Evolutionary conservation across 139 green algal genomes (phyloP).

Genomic region (Pedinophyceae sp.): DNA sequence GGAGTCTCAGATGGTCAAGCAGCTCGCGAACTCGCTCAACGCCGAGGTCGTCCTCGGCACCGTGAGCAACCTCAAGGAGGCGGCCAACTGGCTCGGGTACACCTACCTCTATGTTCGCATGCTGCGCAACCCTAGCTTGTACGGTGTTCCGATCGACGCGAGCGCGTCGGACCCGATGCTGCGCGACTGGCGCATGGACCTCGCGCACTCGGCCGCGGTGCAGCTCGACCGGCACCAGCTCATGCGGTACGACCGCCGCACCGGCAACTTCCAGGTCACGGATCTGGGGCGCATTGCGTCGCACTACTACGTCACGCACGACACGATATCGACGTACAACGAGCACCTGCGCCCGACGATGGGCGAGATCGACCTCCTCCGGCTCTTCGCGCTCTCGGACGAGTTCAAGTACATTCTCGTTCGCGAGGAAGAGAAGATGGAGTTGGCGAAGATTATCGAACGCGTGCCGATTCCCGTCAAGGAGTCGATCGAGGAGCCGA

Average conservation of each 20-base stretch:
- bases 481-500: conserved; percentile 88
- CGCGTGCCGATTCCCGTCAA: conserved; percentile 96
- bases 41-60: conserved; percentile 90
- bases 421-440: conserved; percentile 94
- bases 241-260: conserved; percentile 82
- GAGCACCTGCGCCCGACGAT: conserved; percentile 92
- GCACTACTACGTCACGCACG: conserved; percentile 94
- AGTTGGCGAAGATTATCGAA: conserved; percentile 95
- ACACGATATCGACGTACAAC: conserved; percentile 86
- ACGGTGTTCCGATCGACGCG: conserved; percentile 62
- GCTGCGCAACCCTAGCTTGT: conserved; percentile 79
- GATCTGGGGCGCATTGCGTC: conserved; percentile 89
- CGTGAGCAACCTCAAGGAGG: conserved; percentile 64
- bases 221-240: conserved; percentile 80
- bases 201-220: conserved; percentile 71
- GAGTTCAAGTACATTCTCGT: conserved; percentile 84
- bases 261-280: conserved; percentile 71
- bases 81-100: conserved; percentile 76
- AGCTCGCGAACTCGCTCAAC: conserved; percentile 85
- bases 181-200: conserved; percentile 67
- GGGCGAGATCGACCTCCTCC: conserved; percentile 93
- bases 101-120: conserved; percentile 95
- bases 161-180: conserved; percentile 69
- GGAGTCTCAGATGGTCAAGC: conserved; percentile 79
- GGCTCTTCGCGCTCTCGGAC: conserved; percentile 80